Evolutionary conservation across 2,329 filamentous ascomycete genomes (phyloP), one percentile per base, ranked within the genome.

Genomic region (Aspergillus pseudoglaucus): DNA sequence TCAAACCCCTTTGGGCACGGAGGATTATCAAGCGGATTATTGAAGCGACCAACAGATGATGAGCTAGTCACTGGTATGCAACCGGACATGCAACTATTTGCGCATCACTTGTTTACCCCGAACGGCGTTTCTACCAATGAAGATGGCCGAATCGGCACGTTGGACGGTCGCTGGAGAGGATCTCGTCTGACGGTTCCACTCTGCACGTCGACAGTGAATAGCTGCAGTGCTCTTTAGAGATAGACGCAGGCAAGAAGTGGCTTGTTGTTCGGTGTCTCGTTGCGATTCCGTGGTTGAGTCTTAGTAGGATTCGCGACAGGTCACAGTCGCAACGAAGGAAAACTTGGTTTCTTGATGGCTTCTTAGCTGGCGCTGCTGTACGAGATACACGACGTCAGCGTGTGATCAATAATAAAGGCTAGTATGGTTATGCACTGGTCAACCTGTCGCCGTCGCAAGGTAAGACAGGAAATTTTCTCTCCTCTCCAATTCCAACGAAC

Each of bases 151-250:
- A 47, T 33, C 46, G 45, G 40, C 54, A 58, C 56, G 54, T 56
- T 59, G 53, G 48, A 48, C 48, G 53, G 42, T 39, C 38, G 42
- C 53, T 43, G 48, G 51, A 47, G 45, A 37, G 30, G 17, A 39
- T 39, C 37, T 39, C 12, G 46, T 56, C 47, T 53, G 45, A 46
- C 39, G 52, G 51, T 43, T 55, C 54, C 56, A 55, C 54, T 39
- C 37, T 35, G 14, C 15, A 35, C 15, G 33, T 35, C 14, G 14
- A 35, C 33, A n/a, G n/a, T 35, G 33, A 17, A 35, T n/a, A 35
- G 15, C 15, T 35, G n/a, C 15, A 35, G 25, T 30, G 12, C 25
- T 30, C 25, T 30, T 27, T 30, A 30, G 10, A 30, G 10, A 12
- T 12, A 30, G 25, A 30, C 10, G 25, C 25, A 30, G 25, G 25